These are phyloP conservation scores for Pulveroboletus ravenelii DNA, from an alignment of 768 basidiomycete species.

Conservation along the genomic window DNA sequence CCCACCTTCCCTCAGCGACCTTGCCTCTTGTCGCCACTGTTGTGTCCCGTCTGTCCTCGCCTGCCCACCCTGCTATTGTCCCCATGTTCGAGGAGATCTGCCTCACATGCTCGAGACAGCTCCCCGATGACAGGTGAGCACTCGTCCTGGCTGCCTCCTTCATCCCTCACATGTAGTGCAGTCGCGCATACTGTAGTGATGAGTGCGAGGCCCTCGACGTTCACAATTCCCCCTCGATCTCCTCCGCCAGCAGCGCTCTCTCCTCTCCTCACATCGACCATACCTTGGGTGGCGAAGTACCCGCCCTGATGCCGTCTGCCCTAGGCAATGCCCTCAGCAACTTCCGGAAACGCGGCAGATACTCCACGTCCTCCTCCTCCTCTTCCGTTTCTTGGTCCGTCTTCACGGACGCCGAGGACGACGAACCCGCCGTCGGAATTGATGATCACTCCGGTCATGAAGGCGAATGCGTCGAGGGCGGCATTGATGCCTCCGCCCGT, in stretches of 20 bases:
- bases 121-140: constrained; percentile 58
- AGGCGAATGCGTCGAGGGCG: constrained; percentile 29
- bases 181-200: constrained; percentile 67
- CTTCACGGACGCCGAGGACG: constrained; percentile 61
- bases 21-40: neutral
- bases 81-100: constrained; percentile 79
- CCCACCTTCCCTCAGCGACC: neutral
- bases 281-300: constrained; percentile 55
- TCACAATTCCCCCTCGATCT: constrained; percentile 58
- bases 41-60: constrained; percentile 7
- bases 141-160: constrained; percentile 11
- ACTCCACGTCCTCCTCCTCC: constrained; percentile 60
- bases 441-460: constrained; percentile 33
- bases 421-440: constrained; percentile 31
- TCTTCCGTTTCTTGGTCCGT: constrained; percentile 67
- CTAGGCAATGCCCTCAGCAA: constrained; percentile 50
- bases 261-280: constrained; percentile 61
- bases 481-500: constrained; percentile 41
- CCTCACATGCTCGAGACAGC: constrained; percentile 63
- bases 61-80: neutral
- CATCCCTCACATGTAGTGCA: constrained; percentile 31
- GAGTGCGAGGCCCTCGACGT: constrained; percentile 59
- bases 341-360: constrained; percentile 44
- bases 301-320: constrained; percentile 55
- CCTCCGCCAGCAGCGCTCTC: constrained; percentile 59